Conservation (phyloP, 139 green algal species). For the Coelastrella sp. region DNA sequence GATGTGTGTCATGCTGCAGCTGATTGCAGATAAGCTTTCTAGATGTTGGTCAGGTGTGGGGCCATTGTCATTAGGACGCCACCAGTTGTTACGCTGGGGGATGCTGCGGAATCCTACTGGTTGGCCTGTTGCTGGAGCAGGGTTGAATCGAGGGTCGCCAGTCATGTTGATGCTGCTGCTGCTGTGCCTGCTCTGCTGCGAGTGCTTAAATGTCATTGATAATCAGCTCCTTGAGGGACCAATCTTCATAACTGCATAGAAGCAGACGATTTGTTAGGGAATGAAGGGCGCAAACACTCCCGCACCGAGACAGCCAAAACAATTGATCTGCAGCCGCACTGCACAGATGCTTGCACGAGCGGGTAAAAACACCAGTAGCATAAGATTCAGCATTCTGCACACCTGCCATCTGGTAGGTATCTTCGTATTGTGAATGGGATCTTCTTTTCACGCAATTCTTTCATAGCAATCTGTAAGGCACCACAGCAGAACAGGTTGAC, state of each 20-base stretch:
- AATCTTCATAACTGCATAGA: slow-evolving; percentile 94
- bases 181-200: background rate
- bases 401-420: slow-evolving; percentile 96
- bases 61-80: too few relatives aligned
- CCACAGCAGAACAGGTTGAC: background rate
- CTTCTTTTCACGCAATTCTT: slow-evolving; percentile 96
- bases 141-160: too few relatives aligned
- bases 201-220: slow-evolving; percentile 75
- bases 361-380: too few relatives aligned
- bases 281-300: too few relatives aligned
- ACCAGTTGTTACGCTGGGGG: too few relatives aligned
- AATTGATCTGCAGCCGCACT: background rate
- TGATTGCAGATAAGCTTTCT: too few relatives aligned
- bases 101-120: too few relatives aligned
- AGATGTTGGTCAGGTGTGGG: too few relatives aligned
- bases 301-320: background rate
- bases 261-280: background rate
- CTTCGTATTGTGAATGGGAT: slow-evolving; percentile 98
- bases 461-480: slow-evolving; percentile 90
- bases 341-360: background rate
- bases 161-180: background rate
- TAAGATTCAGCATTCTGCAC: background rate
- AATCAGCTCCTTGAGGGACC: slow-evolving; percentile 94
- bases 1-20: too few relatives aligned
- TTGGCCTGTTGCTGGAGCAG: too few relatives aligned